Evolutionary conservation across 331 rosid species (phyloP), one percentile per base, ranked within the genome.

Genomic region (Arachis monticola): DNA sequence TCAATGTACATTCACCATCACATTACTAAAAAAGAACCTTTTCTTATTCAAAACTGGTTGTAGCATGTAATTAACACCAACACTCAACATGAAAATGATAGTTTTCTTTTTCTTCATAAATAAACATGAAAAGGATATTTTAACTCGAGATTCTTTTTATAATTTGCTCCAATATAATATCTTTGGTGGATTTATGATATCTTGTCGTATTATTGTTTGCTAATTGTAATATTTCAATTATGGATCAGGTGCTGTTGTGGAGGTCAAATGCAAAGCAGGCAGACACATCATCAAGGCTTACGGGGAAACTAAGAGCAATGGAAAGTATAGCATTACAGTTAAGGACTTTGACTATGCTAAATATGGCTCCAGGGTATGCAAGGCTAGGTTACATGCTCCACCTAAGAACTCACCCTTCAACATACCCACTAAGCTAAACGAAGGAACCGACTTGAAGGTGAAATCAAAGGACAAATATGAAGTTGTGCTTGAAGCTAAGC

Each of bases 301-400:
- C 22, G 98, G 98, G 3, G 82, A 77, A 77, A 90, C 98, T 0
- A 90, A 92, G 83, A 85, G 30, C 79, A 90, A 92, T 17, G 98
- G 98, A 52, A 92, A 92, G 72, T 92, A 79, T 55, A 89, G 92
- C 72, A 72, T 92, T 65, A 71, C 83, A 2, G 73, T 92, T 5
- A 48, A 86, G 56, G 89, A 71, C 60, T 90, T 83, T 41, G 53
- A 90, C 64, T 92, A 90, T 22, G 84, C 17, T 13, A 90, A 88
- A 80, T 87, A 87, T 22, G 95, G 91, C 8, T 67, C 83, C 10
- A 13, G 30, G 42, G 90, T 88, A 35, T 90, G 98, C 83, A 88
- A 53, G 65, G 98, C 98, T 11, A 90, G 72, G 83, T 88, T 92
- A 64, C 69, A 90, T 60, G 89, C 91, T 0, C 81, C 98, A 3